A percentile compares a stretch with the other conserved stretches of the same genome.
phyloP scores from a whole-genome alignment of 2,329 filamentous ascomycete genomes.

The Didymella pomorum region DNA sequence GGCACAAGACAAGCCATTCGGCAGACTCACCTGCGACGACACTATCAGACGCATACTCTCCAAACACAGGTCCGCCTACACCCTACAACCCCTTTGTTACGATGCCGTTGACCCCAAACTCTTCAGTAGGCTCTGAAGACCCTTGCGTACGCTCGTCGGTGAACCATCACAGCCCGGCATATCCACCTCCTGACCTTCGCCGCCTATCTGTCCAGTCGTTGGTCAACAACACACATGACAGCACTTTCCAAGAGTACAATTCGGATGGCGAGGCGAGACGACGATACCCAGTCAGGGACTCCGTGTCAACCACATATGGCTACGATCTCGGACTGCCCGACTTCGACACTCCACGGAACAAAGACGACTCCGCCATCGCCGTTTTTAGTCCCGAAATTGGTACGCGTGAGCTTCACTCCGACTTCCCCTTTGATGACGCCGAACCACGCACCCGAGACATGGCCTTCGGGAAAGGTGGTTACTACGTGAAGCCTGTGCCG shows the following conservation, averaged over 20 bases:
- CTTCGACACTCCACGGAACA: conserved; percentile 73
- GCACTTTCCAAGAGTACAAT: conserved; percentile 23
- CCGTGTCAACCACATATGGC: conserved; percentile 65
- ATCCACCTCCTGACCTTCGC: conserved; percentile 56
- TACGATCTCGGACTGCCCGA: conserved; percentile 75
- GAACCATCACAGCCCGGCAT: conserved; percentile 32
- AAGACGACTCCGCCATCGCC: conserved; percentile 72
- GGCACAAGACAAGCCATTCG: conserved; percentile 39
- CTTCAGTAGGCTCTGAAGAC: conserved; percentile 50
- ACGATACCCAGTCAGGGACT: conserved; percentile 44
- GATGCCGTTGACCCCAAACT: conserved; percentile 56
- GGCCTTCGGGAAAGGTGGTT: conserved; percentile 67
- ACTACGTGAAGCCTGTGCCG: conserved; percentile 73
- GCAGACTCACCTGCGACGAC: conserved; percentile 36
- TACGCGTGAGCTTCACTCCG: conserved; percentile 43
- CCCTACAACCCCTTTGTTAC: conserved; percentile 56
- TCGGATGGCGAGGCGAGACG: conserved; percentile 55
- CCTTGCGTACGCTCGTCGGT: conserved; percentile 27
- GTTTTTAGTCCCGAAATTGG: conserved; percentile 46
- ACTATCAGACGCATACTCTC: conserved; percentile 48
- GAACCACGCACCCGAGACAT: conserved; percentile 56
- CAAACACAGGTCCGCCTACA: conserved; percentile 48
- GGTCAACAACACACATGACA: conserved; percentile 49
- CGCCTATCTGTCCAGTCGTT: conserved; percentile 71
- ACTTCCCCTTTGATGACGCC: conserved; percentile 46